phyloP scores from a whole-genome alignment of 2,329 filamentous ascomycete genomes.

The Onygenales sp. region DNA sequence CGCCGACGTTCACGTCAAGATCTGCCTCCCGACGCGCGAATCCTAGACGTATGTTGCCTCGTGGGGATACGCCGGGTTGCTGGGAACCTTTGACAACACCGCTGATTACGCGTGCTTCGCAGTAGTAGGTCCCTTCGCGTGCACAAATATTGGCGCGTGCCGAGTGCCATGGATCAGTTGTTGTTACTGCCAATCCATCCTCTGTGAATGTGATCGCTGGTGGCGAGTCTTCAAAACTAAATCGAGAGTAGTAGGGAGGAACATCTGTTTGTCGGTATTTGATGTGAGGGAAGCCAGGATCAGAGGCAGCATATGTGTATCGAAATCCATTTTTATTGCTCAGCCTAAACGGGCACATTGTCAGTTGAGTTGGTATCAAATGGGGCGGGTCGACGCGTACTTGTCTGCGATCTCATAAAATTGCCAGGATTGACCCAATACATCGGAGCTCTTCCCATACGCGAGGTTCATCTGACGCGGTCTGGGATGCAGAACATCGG shows the following conservation, averaged over 20 bases:
- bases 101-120: constrained; percentile 80
- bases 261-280: constrained; percentile 86
- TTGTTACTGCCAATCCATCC: constrained; percentile 67
- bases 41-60: constrained; percentile 40
- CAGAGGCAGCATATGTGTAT: constrained; percentile 84
- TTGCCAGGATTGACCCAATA: constrained; percentile 27
- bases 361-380: background rate
- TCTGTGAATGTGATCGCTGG: constrained; percentile 75
- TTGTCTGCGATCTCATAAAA: constrained; percentile 37
- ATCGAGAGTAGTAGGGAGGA: constrained; percentile 69
- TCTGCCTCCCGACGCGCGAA: constrained; percentile 39
- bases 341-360: constrained; percentile 25
- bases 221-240: constrained; percentile 89
- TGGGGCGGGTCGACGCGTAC: constrained; percentile 1
- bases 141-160: constrained; percentile 83
- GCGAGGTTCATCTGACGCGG: constrained; percentile 31
- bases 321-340: constrained; percentile 66
- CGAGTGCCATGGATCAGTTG: constrained; percentile 87
- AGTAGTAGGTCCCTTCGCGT: constrained; percentile 84
- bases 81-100: constrained; percentile 40
- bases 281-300: constrained; percentile 77
- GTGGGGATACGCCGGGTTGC: constrained; percentile 17
- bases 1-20: constrained; percentile 53
- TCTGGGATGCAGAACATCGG: constrained; percentile 29
- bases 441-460: constrained; percentile 25